These are phyloP conservation scores for Albophoma yamanashiensis DNA, from an alignment of 2,329 filamentous ascomycete species.

Conservation along the genomic window DNA sequence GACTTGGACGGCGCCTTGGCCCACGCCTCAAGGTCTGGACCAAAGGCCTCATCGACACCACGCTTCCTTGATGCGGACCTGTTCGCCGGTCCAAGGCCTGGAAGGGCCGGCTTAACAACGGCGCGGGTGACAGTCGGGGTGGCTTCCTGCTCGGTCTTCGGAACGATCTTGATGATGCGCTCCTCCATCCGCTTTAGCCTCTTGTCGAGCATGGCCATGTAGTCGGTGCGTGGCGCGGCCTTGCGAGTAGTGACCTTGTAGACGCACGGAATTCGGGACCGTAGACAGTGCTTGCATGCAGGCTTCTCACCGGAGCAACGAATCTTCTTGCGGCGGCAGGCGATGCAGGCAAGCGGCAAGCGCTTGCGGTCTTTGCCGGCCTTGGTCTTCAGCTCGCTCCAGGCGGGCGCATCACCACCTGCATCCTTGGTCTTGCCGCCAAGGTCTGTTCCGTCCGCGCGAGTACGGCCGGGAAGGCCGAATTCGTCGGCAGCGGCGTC, in stretches of 20 bases:
- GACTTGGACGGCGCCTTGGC: slow-evolving; percentile 47
- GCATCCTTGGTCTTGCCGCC: slow-evolving; percentile 44
- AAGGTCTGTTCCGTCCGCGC: slow-evolving; percentile 42
- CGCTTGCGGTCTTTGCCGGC: slow-evolving; percentile 94
- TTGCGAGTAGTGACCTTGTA: slow-evolving; percentile 96
- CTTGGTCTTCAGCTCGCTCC: slow-evolving; percentile 80
- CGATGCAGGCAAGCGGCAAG: slow-evolving; percentile 86
- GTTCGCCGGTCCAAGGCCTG: slow-evolving; percentile 35
- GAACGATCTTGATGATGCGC: slow-evolving; percentile 89
- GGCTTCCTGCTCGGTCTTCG: slow-evolving; percentile 68
- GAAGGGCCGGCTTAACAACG: slow-evolving; percentile 68
- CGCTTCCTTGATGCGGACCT: slow-evolving; percentile 62
- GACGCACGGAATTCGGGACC: slow-evolving; percentile 88
- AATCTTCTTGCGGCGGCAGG: slow-evolving; percentile 94
- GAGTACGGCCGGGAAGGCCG: slow-evolving; percentile 34
- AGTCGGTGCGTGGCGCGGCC: slow-evolving; percentile 87
- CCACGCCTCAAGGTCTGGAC: slow-evolving; percentile 72
- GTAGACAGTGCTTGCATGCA: slow-evolving; percentile 89
- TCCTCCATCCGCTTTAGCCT: slow-evolving; percentile 95
- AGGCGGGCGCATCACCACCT: slow-evolving; percentile 49
- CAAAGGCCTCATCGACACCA: slow-evolving; percentile 78
- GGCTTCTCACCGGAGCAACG: slow-evolving; percentile 96
- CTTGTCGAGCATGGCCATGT: slow-evolving; percentile 98
- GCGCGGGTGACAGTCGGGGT: slow-evolving; percentile 62
- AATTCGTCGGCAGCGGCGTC: slow-evolving; percentile 49